Evolutionary conservation across 441 rosid genomes (phyloP), one percentile per base, ranked within the genome.

Genomic region (Erodium trifolium): DNA sequence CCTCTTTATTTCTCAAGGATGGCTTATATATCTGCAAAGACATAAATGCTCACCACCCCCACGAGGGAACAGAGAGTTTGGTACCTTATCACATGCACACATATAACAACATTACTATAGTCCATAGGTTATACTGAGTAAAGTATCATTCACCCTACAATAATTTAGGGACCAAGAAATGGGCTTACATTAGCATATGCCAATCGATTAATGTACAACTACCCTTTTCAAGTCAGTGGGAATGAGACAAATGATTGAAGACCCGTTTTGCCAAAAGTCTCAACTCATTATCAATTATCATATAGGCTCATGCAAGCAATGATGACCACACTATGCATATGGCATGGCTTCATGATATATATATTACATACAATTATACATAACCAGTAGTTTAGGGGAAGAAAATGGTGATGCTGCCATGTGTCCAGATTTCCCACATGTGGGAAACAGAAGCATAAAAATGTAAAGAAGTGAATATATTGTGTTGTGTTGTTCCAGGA

Each of bases 31-130:
- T 47, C 78, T 74, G 74, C 71, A 18, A 67, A 9, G 5, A 53
- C 43, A 70, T 81, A 59, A 81, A 78, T 82, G 79, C 75, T 65
- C 69, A 65, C 34, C 63, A 59, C 13, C 63, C 63, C 63, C 63
- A 59, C n/a, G 55, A 47, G 55, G 55, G 16, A 47, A 47, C 55
- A 47, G 55, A 47, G 55, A 13, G 13, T 47, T 47, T n/a, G 13
- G 55, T 47, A 12, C 55, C 55, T 47, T 47, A 47, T 47, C 55
- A 47, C 55, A 47, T 47, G 14, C n/a, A 13, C 2, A 23, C 2
- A 23, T 0, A 23, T 37, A 37, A 37, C 55, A 47, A 47, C 14
- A 47, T 47, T 47, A 47, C 55, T 47, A 47, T 12, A 37, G 43
- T 0, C 27, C 27, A 23, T 23, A 23, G 27, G 27, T 23, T 23